Conservation (phyloP, 164 flowering plant species). For the Umbilicus rupestris region DNA sequence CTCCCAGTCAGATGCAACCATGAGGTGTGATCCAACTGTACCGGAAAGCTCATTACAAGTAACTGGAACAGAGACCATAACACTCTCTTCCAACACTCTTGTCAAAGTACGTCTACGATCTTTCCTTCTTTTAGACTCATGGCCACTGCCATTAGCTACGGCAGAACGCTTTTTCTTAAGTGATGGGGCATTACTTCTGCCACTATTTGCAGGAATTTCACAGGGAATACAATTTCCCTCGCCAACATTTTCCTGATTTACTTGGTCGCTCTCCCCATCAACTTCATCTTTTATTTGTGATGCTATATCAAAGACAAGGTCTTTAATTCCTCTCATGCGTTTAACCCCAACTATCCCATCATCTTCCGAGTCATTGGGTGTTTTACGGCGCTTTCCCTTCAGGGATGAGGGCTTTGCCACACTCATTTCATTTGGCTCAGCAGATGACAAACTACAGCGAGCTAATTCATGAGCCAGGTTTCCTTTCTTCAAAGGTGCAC, state of each 20-base stretch:
- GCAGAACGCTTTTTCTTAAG: constrained; percentile 47
- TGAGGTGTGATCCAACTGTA: constrained; percentile 28
- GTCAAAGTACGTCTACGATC: constrained; percentile 57
- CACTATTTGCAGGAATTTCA: constrained; percentile 28
- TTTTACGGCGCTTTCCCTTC: constrained; percentile 40
- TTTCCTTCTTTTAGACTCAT: constrained; percentile 56
- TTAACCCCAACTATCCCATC: constrained; percentile 68
- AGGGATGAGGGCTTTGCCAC: constrained; percentile 22
- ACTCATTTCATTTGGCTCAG: constrained; percentile 34
- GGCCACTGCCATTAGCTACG: constrained; percentile 29
- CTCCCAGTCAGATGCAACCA: constrained; percentile 31
- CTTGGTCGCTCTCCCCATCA: constrained; percentile 24
- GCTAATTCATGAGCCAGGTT: constrained; percentile 47
- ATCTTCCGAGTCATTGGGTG: constrained; percentile 85
- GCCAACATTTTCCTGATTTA: constrained; percentile 23
- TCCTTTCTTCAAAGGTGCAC: constrained; percentile 23
- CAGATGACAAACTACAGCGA: constrained; percentile 52
- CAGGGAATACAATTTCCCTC: constrained; percentile 18
- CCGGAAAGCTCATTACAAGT: constrained; percentile 34
- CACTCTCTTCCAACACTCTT: constrained; percentile 67
- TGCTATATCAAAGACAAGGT: constrained; percentile 42
- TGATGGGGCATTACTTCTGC: constrained; percentile 23
- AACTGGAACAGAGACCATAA: constrained; percentile 61
- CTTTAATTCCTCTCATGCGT: constrained; percentile 88
- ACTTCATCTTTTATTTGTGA: constrained; percentile 22